Evolutionary conservation across 2,329 filamentous ascomycete genomes (phyloP).

Genomic region (Aspergillus piperis): DNA sequence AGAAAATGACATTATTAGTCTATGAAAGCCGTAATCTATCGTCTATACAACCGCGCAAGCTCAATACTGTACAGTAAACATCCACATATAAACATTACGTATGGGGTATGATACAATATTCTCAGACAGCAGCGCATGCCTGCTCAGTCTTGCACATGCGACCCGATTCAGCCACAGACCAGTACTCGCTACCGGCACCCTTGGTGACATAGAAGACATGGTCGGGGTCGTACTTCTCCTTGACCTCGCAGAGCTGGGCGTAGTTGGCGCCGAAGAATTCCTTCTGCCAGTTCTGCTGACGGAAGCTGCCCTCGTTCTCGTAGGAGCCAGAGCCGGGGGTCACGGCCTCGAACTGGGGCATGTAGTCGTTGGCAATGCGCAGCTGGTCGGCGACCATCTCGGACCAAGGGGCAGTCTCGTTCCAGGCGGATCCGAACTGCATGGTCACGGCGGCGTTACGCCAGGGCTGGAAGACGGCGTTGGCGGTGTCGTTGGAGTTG

Average conservation of each 20-base stretch:
- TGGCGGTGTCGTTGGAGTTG: constrained; percentile 36
- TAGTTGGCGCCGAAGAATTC: constrained; percentile 49
- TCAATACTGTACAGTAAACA: no score
- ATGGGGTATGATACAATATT: no score
- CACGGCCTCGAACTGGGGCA: constrained; percentile 42
- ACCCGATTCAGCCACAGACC: constrained; percentile 30
- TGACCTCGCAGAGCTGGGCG: constrained; percentile 36
- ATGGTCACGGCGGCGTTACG: constrained; percentile 42
- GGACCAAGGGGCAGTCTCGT: constrained; percentile 40
- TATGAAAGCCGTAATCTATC: no score
- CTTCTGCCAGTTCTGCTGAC: constrained; percentile 43
- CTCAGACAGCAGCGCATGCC: neutral
- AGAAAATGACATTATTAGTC: no score
- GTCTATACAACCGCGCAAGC: no score
- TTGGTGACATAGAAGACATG: constrained; percentile 45
- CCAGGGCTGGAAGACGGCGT: constrained; percentile 45
- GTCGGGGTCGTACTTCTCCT: constrained; percentile 46
- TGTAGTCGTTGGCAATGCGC: constrained; percentile 43
- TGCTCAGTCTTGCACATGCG: constrained; percentile 30
- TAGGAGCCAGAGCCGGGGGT: constrained; percentile 45
- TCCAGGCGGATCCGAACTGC: constrained; percentile 38
- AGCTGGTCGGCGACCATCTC: constrained; percentile 40
- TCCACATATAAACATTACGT: no score
- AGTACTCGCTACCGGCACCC: constrained; percentile 43
- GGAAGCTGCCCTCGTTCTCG: constrained; percentile 47